Evolutionary conservation across 805 yeast species (phyloP).

Genomic region (Kodamaea nitidulidarum): DNA sequence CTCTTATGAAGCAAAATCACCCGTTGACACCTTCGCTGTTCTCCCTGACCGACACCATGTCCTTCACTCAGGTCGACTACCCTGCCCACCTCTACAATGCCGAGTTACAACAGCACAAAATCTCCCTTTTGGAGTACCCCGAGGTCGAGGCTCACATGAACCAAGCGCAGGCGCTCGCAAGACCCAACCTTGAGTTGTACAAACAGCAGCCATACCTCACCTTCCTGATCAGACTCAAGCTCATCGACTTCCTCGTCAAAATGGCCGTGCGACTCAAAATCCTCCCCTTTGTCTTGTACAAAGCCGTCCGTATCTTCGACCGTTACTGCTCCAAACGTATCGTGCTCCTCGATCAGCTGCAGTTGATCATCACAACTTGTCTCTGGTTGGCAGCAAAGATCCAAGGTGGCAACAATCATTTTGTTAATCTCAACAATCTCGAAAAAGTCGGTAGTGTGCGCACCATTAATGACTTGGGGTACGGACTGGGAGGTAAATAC

Average conservation of each 20-base stretch:
- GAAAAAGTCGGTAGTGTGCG: conserved; percentile 20
- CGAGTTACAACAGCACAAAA: conserved; percentile 47
- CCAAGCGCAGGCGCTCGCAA: conserved; percentile 29
- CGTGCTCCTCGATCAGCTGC: conserved; percentile 81
- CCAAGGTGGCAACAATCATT: conserved; percentile 71
- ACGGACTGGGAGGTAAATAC: conserved; percentile 54
- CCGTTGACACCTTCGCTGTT: conserved; percentile 6
- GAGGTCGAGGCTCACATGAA: conserved; percentile 44
- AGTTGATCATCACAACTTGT: conserved; percentile 86
- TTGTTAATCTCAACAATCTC: conserved; percentile 41
- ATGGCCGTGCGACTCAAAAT: conserved; percentile 59
- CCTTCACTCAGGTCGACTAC: conserved; percentile 44
- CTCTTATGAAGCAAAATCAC: neutral
- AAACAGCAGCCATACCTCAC: conserved; percentile 85
- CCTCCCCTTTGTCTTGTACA: conserved; percentile 63
- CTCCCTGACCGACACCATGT: neutral
- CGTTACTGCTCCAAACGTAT: conserved; percentile 87
- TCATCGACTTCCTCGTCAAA: conserved; percentile 79
- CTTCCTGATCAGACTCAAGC: conserved; percentile 64
- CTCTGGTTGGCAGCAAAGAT: conserved; percentile 89
- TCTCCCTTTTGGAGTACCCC: conserved; percentile 46
- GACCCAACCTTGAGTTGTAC: conserved; percentile 55
- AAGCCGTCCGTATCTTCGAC: conserved; percentile 75
- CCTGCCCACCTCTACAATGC: conserved; percentile 46
- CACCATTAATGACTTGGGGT: conserved; percentile 37